Base-by-base conservation (phyloP, 192 early-diverging fungal species). In the Backusella sp. region DNA sequence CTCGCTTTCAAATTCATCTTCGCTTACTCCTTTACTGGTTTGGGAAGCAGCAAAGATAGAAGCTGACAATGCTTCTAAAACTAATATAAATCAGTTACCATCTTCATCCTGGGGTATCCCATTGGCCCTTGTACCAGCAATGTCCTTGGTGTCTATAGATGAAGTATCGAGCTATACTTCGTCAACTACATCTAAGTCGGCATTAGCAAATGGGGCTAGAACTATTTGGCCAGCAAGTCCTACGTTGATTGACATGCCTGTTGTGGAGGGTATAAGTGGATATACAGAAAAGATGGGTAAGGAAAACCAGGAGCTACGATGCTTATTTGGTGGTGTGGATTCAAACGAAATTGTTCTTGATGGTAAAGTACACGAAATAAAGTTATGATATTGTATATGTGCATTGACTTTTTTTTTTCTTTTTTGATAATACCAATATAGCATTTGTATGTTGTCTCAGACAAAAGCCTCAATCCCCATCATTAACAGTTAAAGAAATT, bases 271-370 rank as follows among this genome's bases (percentile, higher is more conserved):
- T 62, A 36, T 81, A 12, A 35, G 1, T 3, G 80, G 73, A 65
- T 81, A 81, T 70, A 49, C 53, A 9, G 23, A 68, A 15, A 39
- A 49, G 1, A 23, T 81, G 68, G 72, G 77, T 52, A 21, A 37
- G 9, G 42, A 75, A 15, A 81, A 81, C 35, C 52, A 75, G 28
- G 80, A 84, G 44, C 41, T 84, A 7, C 70, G 79, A 11, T 44
- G 75, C 21, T 42, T 83, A 36, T 80, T 81, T 70, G 70, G 70
- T 41, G 74, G 77, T 11, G 76, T 76, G 32, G 67, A 73, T 17
- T 39, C 66, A 3, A 39, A 41, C n/a, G 82, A 83, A 69, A 74
- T 79, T 6, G 84, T 82, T 17, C 23, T 83, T 36, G 75, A 79
- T 77, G 71, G 77, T 83, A 73, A 77, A 68, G 23, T 65, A 82